Conservation (phyloP, 2,329 filamentous ascomycete genomes). For the Aspergillus brunneoviolaceus region DNA sequence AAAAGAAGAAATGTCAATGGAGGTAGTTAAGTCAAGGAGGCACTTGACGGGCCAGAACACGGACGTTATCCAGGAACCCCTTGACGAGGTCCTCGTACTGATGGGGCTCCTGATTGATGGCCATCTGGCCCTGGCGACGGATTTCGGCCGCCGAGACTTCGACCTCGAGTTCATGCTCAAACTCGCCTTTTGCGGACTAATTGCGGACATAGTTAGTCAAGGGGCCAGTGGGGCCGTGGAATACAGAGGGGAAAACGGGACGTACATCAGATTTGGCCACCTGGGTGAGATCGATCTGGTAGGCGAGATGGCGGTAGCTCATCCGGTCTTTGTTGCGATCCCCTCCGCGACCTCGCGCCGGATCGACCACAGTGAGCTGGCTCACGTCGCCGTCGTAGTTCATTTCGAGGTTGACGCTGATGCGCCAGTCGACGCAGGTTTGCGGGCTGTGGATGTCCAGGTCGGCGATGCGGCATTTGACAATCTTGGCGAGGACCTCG, state of each 20-base stretch:
- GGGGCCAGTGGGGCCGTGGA: background rate
- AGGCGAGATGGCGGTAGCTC: slow-evolving; percentile 83
- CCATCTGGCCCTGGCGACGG: slow-evolving; percentile 45
- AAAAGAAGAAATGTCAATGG: too few relatives aligned
- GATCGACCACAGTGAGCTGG: slow-evolving; percentile 48
- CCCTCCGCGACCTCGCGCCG: slow-evolving; percentile 36
- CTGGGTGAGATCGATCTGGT: slow-evolving; percentile 90
- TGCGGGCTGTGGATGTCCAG: slow-evolving; percentile 81
- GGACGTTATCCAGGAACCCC: slow-evolving; percentile 51
- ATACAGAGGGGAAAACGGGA: background rate
- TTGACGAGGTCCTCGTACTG: slow-evolving; percentile 49
- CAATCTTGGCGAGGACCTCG: slow-evolving; percentile 74
- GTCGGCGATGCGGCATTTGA: slow-evolving; percentile 86
- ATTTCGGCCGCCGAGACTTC: slow-evolving; percentile 49
- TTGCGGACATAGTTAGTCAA: background rate
- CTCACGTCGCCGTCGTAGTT: slow-evolving; percentile 70
- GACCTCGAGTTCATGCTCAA: slow-evolving; percentile 52
- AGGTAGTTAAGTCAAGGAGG: slow-evolving; percentile 24
- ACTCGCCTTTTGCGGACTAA: slow-evolving; percentile 33
- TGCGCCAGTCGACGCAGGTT: slow-evolving; percentile 80
- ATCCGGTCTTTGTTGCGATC: slow-evolving; percentile 85
- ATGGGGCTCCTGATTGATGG: slow-evolving; percentile 40
- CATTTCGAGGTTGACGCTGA: slow-evolving; percentile 95
- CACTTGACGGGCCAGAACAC: slow-evolving; percentile 45
- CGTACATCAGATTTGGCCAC: slow-evolving; percentile 61